Percentiles rank a stretch among this genome's conserved stretches.
These are phyloP conservation scores for Starmera dryadoides DNA, from an alignment of 805 yeast species.

Conservation along the genomic window DNA sequence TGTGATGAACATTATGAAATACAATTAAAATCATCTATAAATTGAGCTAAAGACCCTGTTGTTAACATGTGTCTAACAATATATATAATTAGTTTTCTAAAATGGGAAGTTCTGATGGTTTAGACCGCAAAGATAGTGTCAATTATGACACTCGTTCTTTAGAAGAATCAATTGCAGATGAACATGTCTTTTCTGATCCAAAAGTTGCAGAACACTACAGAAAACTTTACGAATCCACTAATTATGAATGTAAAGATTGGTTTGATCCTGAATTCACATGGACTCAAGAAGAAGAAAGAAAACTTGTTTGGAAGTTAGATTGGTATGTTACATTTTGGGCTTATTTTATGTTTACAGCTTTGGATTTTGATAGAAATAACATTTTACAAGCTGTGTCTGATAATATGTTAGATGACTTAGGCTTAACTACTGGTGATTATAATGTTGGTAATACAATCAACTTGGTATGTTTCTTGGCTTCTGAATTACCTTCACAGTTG, in stretches of 20 bases:
- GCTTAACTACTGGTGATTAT: conserved; percentile 48
- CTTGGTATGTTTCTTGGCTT: conserved; percentile 41
- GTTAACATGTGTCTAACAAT: too few relatives aligned
- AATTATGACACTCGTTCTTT: too few relatives aligned
- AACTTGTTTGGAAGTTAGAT: conserved; percentile 44
- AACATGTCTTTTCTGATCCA: conserved; percentile 26
- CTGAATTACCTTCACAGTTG: conserved; percentile 62
- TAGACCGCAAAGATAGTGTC: too few relatives aligned
- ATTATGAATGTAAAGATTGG: conserved; percentile 47
- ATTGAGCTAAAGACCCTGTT: too few relatives aligned
- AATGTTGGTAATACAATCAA: conserved; percentile 54
- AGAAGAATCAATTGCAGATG: too few relatives aligned
- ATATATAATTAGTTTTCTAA: too few relatives aligned
- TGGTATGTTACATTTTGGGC: conserved; percentile 51
- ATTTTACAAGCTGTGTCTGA: conserved; percentile 53
- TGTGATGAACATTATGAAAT: too few relatives aligned
- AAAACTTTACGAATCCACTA: conserved; percentile 35
- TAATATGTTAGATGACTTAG: conserved; percentile 41
- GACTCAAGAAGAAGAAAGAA: conserved; percentile 44
- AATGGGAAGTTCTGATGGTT: too few relatives aligned
- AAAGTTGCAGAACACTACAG: conserved; percentile 37
- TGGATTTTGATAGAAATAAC: conserved; percentile 54
- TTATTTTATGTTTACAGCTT: conserved; percentile 48
- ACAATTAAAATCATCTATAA: too few relatives aligned
- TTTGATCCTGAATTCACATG: conserved; percentile 55